Conservation (phyloP, 2,329 filamentous ascomycete species). For the Fusarium domesticum region DNA sequence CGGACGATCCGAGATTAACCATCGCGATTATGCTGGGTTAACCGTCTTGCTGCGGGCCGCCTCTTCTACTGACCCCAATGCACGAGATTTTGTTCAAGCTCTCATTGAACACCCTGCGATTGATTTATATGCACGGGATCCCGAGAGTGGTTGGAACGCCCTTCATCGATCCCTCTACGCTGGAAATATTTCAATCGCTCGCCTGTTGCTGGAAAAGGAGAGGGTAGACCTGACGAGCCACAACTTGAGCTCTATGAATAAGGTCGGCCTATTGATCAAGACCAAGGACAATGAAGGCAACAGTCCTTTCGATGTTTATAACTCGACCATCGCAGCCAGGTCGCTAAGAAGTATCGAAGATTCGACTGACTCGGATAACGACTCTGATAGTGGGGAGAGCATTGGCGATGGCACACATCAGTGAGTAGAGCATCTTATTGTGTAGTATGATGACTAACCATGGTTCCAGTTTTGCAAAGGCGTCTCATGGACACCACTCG, state of each 20-base stretch:
- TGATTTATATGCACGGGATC: slow-evolving; percentile 83
- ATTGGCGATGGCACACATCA: slow-evolving; percentile 24
- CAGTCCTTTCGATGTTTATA: slow-evolving; percentile 90
- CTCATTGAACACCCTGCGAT: slow-evolving; percentile 78
- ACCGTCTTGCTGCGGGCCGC: slow-evolving; percentile 83
- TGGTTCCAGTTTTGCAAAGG: slow-evolving; percentile 19
- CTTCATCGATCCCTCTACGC: slow-evolving; percentile 87
- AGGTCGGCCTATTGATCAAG: slow-evolving; percentile 77
- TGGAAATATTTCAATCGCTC: slow-evolving; percentile 83
- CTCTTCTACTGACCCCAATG: slow-evolving; percentile 67
- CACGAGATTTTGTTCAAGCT: slow-evolving; percentile 71
- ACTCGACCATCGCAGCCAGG: slow-evolving; percentile 78
- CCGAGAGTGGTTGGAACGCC: slow-evolving; percentile 93
- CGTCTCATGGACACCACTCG: slow-evolving; percentile 14
- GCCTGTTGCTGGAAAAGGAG: slow-evolving; percentile 77
- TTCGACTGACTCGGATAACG: slow-evolving; percentile 49
- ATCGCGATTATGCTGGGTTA: slow-evolving; percentile 75
- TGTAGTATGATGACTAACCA: slow-evolving; percentile 10
- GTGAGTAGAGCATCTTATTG: slow-evolving; percentile 25
- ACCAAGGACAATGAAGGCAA: slow-evolving; percentile 94
- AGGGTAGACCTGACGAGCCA: slow-evolving; percentile 60
- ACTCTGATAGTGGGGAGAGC: slow-evolving; percentile 55
- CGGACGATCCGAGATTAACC: slow-evolving; percentile 71
- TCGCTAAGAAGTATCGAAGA: slow-evolving; percentile 53
- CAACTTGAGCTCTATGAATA: slow-evolving; percentile 56